Evolutionary conservation across 1,284 basidiomycete genomes (phyloP).

Genomic region (Tylopilus orsonianus): DNA sequence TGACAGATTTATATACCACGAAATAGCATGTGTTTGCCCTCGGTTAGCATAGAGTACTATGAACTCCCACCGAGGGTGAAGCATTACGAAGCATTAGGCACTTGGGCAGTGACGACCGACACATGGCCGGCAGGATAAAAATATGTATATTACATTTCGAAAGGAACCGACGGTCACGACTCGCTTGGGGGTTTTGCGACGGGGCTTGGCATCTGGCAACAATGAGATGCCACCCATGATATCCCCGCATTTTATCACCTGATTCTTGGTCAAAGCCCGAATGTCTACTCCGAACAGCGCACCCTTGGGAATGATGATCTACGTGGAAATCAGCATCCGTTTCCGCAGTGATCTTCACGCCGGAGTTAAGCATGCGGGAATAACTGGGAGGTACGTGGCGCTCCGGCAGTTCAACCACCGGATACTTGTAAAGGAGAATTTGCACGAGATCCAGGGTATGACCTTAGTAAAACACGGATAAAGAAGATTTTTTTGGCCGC

Average conservation of each 20-base stretch:
- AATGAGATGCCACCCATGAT: no score
- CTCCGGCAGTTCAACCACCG: conserved; percentile 17
- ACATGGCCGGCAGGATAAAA: background rate
- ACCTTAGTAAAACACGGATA: background rate
- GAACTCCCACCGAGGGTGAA: background rate
- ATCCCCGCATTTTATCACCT: no score
- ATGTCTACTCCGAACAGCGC: no score
- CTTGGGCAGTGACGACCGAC: no score
- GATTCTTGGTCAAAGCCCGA: no score
- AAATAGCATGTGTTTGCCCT: conserved; percentile 12
- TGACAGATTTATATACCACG: conserved; percentile 11
- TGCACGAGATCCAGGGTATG: background rate
- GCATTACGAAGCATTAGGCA: no score
- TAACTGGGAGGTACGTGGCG: conserved; percentile 6
- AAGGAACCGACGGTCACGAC: no score
- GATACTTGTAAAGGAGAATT: conserved; percentile 5
- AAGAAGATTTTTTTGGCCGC: background rate
- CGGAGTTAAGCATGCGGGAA: conserved; percentile 13
- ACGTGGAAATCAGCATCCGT: conserved; percentile 13
- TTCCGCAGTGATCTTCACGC: conserved; percentile 10
- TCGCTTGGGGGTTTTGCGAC: no score
- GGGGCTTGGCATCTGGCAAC: no score
- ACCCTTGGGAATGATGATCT: conserved; percentile 6
- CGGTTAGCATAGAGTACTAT: background rate
- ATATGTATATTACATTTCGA: background rate